Evolutionary conservation across 257 asterid species (phyloP).

Genomic region (Solanum paucissectum): DNA sequence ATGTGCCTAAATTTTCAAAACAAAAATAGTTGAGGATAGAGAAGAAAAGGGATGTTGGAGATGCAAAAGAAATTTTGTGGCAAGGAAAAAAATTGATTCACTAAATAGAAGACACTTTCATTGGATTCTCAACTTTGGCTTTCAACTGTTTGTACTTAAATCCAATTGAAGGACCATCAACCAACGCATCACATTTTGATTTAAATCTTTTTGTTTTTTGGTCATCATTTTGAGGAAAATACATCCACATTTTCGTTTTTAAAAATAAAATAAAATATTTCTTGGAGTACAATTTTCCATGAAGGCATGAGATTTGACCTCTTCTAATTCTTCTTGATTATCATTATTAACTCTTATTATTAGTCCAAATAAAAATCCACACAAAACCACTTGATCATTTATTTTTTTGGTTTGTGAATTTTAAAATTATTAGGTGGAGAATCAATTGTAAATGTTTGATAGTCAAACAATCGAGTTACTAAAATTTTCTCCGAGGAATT

Average conservation of each 20-base stretch:
- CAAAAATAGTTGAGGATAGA: neutral
- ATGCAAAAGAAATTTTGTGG: neutral
- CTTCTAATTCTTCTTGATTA: neutral
- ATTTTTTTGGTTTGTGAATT: neutral
- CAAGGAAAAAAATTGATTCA: too few relatives aligned
- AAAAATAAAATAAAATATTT: neutral
- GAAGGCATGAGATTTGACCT: neutral
- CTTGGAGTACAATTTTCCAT: neutral
- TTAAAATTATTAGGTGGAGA: too few relatives aligned
- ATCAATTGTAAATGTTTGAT: neutral
- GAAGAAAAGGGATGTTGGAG: neutral
- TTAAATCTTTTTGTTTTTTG: neutral
- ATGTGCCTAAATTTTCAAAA: neutral
- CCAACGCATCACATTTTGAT: neutral
- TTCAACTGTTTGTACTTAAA: neutral
- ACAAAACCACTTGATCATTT: neutral
- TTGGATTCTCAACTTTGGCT: conserved; percentile 7
- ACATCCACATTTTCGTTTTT: neutral
- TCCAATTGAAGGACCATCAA: conserved; percentile 1
- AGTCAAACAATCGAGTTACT: neutral
- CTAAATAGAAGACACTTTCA: neutral
- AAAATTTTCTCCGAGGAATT: neutral
- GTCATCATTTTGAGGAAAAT: neutral
- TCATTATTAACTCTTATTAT: neutral
- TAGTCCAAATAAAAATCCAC: neutral